Conservation (phyloP, 305 asterid species). For the Fraxinus baroniana region DNA sequence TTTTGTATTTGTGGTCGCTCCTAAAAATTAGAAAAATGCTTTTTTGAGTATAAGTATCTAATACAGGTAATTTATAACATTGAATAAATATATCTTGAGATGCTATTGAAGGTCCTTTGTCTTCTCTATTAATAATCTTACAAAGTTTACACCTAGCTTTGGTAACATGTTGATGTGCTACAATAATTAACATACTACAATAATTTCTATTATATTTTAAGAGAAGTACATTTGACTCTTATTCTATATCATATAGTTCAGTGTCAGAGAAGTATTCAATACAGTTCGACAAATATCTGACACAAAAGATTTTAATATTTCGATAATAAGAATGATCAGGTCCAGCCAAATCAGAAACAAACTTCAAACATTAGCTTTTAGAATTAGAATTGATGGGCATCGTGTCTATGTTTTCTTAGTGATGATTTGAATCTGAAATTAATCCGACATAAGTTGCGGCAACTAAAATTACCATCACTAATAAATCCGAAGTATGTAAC, state of each 20-base stretch:
- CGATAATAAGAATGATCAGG: conserved; percentile 1
- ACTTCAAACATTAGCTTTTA: conserved; percentile 9
- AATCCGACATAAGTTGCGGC: conserved; percentile 16
- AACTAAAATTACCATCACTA: conserved; percentile 72
- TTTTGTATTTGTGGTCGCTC: background rate
- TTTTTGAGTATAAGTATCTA: background rate
- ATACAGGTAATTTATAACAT: background rate
- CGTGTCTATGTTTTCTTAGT: conserved; percentile 3
- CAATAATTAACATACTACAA: background rate
- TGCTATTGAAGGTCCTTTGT: background rate
- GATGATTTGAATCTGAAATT: conserved; percentile 2
- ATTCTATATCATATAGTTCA: background rate
- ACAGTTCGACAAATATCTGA: background rate
- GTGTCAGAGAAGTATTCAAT: background rate
- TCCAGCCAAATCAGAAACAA: conserved; percentile 15
- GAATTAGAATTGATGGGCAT: conserved; percentile 14
- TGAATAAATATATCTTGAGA: background rate
- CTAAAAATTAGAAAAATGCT: background rate
- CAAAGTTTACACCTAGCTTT: background rate
- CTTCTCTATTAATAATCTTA: background rate
- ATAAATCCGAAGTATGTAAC: conserved; percentile 94
- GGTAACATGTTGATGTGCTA: background rate
- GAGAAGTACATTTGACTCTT: background rate
- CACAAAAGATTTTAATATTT: background rate
- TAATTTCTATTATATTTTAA: background rate